Evolutionary conservation across 768 basidiomycete species (phyloP), one percentile per base, ranked within the genome.

Genomic region (Lentinula boryana): DNA sequence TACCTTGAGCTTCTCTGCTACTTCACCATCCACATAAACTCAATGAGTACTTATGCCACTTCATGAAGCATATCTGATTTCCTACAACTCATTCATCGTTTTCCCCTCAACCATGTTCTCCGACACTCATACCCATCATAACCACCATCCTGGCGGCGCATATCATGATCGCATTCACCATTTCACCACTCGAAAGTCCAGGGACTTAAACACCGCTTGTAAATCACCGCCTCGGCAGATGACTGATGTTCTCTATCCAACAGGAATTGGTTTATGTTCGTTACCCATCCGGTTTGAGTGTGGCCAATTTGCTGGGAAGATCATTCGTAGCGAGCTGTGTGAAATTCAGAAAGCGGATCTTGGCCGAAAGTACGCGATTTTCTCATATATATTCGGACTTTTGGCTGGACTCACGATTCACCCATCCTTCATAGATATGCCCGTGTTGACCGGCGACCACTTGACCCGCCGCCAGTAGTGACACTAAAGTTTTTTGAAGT

Each of bases 391-490:
- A 36, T n/a, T 46, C 50, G 13, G 5, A 35, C 18, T 50, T 56
- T 9, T 41, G 46, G 23, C 43, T 60, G 12, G 21, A 33, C 41
- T 66, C 74, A n/a, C 59, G 61, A 23, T 48, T 23, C 52, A 6
- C 48, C 38, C 65, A 48, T n/a, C 15, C 44, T 56, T 56, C 31
- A 36, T 66, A 86, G 84, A 68, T 86, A 84, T 68, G 83, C 83
- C 0, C 78, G 79, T 59, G 83, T 86, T 9, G 86, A 88, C 69
- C 75, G 85, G 33, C 70, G 86, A 35, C 86, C 86, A 7, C 76
- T 88, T 15, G 86, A 88, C 67, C 86, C 86, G 4, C 86, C 86
- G 0, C 85, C 85, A 0, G 85, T 86, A 4, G 81, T 85, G 3
- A 75, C 76, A 31, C 73, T 86, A 23, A 76, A 75, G 9, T 72